Conservation (phyloP, 331 rosid species). For the Quercus tomentella region DNA sequence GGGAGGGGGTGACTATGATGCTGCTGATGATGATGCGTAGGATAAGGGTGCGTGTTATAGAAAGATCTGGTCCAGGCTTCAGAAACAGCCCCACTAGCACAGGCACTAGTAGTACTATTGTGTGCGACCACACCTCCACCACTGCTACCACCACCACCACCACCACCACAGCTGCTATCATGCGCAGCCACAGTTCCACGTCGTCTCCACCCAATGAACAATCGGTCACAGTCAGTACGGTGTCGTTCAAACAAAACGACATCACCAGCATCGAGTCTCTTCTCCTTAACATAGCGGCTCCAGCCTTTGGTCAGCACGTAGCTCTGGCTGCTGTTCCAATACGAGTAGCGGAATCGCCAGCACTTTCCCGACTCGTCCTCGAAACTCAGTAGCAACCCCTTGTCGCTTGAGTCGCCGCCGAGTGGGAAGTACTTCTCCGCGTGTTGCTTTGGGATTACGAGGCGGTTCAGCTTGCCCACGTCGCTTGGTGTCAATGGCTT, state of each 20-base stretch:
- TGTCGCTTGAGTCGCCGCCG: constrained; percentile 31
- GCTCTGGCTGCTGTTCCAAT: constrained; percentile 98
- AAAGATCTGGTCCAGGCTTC: constrained; percentile 58
- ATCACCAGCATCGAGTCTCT: constrained; percentile 82
- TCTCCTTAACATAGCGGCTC: constrained; percentile 93
- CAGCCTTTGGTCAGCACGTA: constrained; percentile 92
- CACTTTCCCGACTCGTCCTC: constrained; percentile 80
- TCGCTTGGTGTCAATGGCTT: constrained; percentile 91
- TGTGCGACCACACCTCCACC: not conserved
- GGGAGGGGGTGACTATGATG: constrained; percentile 16
- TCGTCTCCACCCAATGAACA: constrained; percentile 62
- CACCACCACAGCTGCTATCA: not conserved
- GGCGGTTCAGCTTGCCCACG: constrained; percentile 90
- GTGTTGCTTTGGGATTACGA: constrained; percentile 86
- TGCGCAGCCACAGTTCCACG: constrained; percentile 18
- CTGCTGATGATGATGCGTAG: constrained; percentile 36
- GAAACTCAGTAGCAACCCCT: constrained; percentile 66
- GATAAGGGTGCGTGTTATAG: constrained; percentile 79
- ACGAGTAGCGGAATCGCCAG: constrained; percentile 93
- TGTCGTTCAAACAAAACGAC: constrained; percentile 69
- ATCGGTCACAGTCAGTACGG: constrained; percentile 30
- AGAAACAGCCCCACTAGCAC: constrained; percentile 9
- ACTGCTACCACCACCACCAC: not conserved
- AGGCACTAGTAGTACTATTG: constrained; percentile 1
- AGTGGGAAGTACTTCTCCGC: constrained; percentile 86